Conservation (phyloP, 768 basidiomycete genomes). For the Cubamyces lactineus region DNA sequence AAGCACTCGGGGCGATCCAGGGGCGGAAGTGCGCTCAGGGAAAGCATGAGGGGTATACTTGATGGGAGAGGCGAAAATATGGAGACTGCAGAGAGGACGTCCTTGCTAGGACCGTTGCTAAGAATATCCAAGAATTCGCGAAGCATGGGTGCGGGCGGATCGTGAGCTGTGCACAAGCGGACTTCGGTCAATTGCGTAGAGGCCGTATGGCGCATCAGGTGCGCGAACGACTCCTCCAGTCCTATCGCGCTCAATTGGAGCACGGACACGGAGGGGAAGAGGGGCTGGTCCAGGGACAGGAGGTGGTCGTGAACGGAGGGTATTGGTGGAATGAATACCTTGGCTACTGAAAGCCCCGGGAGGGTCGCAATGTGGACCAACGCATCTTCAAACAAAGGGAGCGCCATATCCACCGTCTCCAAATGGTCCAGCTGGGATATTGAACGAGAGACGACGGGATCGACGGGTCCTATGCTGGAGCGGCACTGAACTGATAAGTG, state of each 20-base stretch:
- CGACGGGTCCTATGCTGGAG: conserved; percentile 16
- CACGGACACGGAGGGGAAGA: conserved; percentile 10
- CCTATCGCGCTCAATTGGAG: conserved; percentile 14
- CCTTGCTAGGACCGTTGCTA: neutral
- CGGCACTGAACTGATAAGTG: conserved; percentile 23
- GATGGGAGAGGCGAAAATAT: conserved; percentile 19
- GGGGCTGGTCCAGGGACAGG: neutral
- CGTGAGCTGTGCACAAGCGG: conserved; percentile 14
- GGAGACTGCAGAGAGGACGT: conserved; percentile 4
- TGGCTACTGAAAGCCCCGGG: conserved; percentile 10
- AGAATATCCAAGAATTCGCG: conserved; percentile 11
- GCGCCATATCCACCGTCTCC: conserved; percentile 18
- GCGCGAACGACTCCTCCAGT: conserved; percentile 4
- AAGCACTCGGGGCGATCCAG: conserved; percentile 9
- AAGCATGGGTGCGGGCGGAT: conserved; percentile 4
- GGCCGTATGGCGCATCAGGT: conserved; percentile 13
- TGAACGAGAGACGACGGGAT: conserved; percentile 12
- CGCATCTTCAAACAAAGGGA: conserved; percentile 18
- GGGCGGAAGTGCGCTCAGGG: conserved; percentile 17
- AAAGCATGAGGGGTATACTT: conserved; percentile 23
- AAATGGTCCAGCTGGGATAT: conserved; percentile 11
- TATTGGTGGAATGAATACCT: conserved; percentile 15
- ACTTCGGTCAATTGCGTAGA: conserved; percentile 18
- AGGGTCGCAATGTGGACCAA: conserved; percentile 12
- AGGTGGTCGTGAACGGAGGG: conserved; percentile 14